Conservation (phyloP, 2,329 filamentous ascomycete species). For the Emericellopsis atlantica region DNA sequence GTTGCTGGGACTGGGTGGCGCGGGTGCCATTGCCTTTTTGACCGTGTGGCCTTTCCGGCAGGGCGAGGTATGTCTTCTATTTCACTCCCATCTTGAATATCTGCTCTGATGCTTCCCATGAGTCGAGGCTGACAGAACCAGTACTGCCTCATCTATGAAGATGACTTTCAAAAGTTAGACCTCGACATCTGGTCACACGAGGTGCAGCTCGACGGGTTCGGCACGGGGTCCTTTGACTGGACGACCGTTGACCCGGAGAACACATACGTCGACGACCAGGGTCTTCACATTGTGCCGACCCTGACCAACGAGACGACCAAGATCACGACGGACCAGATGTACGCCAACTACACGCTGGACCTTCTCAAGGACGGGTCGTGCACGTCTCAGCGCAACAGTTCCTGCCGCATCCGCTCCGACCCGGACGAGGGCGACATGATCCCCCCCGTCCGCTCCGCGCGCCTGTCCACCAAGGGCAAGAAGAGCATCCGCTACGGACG, state of each 20-base stretch:
- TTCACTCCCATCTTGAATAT: neutral
- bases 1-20: conserved; percentile 17
- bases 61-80: conserved; percentile 6
- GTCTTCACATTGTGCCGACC: conserved; percentile 43
- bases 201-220: conserved; percentile 28
- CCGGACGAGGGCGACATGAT: conserved; percentile 26
- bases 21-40: conserved; percentile 18
- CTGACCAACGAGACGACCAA: conserved; percentile 27
- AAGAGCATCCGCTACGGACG: conserved; percentile 32
- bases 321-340: conserved; percentile 23
- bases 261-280: conserved; percentile 30
- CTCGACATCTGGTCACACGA: conserved; percentile 33
- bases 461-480: conserved; percentile 31
- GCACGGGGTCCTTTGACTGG: conserved; percentile 41
- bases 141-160: conserved; percentile 37
- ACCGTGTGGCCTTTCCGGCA: conserved; percentile 13
- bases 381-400: conserved; percentile 19
- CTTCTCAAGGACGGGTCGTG: conserved; percentile 27
- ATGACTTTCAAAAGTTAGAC: conserved; percentile 33
- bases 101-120: neutral
- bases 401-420: conserved; percentile 28
- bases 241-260: conserved; percentile 34
- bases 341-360: conserved; percentile 28
- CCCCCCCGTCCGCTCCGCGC: conserved; percentile 33
- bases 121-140: conserved; percentile 6